Evolutionary conservation across 1,284 basidiomycete genomes (phyloP).

Genomic region (Austropuccinia psidii): DNA sequence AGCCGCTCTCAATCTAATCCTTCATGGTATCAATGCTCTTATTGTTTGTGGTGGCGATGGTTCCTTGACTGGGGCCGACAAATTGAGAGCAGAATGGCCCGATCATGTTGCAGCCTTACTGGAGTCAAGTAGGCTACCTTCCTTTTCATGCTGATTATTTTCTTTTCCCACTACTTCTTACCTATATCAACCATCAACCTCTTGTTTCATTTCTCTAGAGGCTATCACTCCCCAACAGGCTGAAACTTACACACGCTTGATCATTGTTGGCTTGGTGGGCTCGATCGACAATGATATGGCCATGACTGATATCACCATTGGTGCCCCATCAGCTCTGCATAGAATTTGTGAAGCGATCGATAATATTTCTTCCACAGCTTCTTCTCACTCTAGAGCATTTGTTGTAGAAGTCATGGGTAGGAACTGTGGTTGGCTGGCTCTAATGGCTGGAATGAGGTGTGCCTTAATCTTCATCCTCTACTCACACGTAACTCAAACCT

Average conservation of each 20-base stretch:
- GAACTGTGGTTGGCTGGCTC: conserved; percentile 94
- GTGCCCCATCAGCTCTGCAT: conserved; percentile 86
- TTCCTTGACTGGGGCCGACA: conserved; percentile 88
- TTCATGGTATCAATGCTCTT: conserved; percentile 91
- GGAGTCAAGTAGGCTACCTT: conserved; percentile 52
- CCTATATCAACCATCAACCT: conserved; percentile 2
- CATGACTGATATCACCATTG: conserved; percentile 93
- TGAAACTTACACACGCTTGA: conserved; percentile 67
- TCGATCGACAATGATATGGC: conserved; percentile 99
- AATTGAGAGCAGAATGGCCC: conserved; percentile 90
- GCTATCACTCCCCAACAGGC: conserved; percentile 70
- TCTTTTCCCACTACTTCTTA: neutral
- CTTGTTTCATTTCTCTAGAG: conserved; percentile 48
- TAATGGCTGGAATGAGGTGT: conserved; percentile 80
- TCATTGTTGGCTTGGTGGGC: conserved; percentile 93
- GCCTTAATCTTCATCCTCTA: neutral
- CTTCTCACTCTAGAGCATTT: conserved; percentile 92
- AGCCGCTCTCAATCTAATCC: conserved; percentile 84
- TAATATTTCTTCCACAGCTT: conserved; percentile 93
- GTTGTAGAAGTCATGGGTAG: conserved; percentile 98
- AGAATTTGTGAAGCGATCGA: conserved; percentile 97
- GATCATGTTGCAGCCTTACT: conserved; percentile 64
- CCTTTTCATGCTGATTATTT: neutral
- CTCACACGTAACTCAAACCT: neutral
- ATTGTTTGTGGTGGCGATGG: conserved; percentile 97